Base-by-base conservation (phyloP, 1,139 yeast species). In the Geotrichum reessii region DNA sequence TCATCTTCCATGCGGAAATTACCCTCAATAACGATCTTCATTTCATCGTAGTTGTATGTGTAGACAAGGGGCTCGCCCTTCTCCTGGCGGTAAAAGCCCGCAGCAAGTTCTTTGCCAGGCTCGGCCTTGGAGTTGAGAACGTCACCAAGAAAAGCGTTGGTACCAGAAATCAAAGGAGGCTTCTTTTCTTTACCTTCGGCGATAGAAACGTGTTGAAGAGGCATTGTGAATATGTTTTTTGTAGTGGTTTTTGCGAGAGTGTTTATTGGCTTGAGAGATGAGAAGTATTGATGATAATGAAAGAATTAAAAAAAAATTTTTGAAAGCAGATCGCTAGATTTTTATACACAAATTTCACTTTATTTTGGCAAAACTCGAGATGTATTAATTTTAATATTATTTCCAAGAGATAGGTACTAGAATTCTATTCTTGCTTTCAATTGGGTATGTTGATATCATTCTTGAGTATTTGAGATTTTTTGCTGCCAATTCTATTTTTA, bases 61-160 rank as follows among this genome's bases (percentile, higher is more conserved):
- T 84, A 85, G 25, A 81, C 87, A 67, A 85, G 79, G 55, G 86
- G 81, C 68, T 82, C 84, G 61, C 89, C 89, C 63, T 76, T 75
- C 70, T 83, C 85, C 73, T 84, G 88, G 67, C 78, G 80, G 78
- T 81, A 85, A 74, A 85, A 84, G 50, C 90, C 90, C 69, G 85
- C 78, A 17, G 84, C 72, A 62, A 85, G 81, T 67, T 82, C 83
- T 66, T 82, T 71, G 52, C 81, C 87, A 57, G 76, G 73, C 65
- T 83, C 82, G 61, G 83, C 83, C 47, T 81, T 81, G 51, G 86
- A 80, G 54, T 83, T 78, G 74, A 81, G 79, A 58, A 78, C 74
- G 67, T 85, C 89, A 60, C 87, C 87, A 63, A 85, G 77, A 76
- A 82, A 85, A 6, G 90, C 83, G 74, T 82, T 82, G 77, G 81